phyloP scores from a whole-genome alignment of 2,329 filamentous ascomycete genomes.

The Botrytis hyacinthi region DNA sequence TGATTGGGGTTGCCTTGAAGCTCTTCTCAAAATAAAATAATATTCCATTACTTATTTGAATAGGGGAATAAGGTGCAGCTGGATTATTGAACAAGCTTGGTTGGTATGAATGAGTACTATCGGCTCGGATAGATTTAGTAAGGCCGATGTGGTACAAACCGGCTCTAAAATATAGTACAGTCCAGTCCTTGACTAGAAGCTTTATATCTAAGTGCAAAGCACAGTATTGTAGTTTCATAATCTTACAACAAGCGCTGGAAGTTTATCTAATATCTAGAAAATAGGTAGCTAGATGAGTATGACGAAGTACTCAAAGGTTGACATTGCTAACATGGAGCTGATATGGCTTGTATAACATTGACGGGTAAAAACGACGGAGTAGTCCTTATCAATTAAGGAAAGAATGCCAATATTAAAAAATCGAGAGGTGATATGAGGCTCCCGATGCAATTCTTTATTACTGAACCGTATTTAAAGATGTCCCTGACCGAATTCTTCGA shows the following conservation, averaged over 20 bases:
- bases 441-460: neutral
- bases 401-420: neutral
- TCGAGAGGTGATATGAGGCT: neutral
- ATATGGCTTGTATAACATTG: slow-evolving; percentile 5
- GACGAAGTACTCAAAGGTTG: neutral
- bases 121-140: slow-evolving; percentile 20
- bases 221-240: neutral
- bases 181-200: neutral
- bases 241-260: neutral
- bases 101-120: neutral
- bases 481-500: neutral
- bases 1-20: neutral
- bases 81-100: neutral
- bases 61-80: neutral
- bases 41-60: neutral
- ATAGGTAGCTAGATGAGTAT: neutral
- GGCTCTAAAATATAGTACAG: neutral
- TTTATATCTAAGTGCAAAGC: neutral
- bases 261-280: neutral
- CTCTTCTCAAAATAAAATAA: neutral
- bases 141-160: slow-evolving; percentile 7
- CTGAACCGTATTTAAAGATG: neutral
- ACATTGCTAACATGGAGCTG: neutral
- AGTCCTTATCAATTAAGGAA: neutral
- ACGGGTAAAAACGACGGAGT: neutral